Percentiles rank a stretch among this genome's conserved stretches.
Evolutionary conservation across 768 basidiomycete genomes (phyloP).

Genomic region (Cystofilobasidium ferigula): DNA sequence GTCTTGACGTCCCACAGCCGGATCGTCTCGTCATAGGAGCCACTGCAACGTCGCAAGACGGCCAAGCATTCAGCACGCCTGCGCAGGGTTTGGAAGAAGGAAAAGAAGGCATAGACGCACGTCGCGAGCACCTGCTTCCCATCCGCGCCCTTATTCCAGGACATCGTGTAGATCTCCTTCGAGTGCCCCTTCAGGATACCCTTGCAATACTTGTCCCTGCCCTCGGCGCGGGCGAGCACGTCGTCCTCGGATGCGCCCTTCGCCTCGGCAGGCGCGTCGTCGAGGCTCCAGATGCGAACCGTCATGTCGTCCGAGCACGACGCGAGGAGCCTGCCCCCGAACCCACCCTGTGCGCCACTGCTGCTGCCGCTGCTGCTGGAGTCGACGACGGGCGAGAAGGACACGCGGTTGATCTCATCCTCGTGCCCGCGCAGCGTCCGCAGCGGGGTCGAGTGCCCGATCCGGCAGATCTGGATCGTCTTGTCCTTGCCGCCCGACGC

Average conservation of each 20-base stretch:
- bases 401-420: constrained; percentile 68
- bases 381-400: constrained; percentile 37
- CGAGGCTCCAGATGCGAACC: constrained; percentile 63
- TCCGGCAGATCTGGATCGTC: constrained; percentile 23
- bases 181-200: constrained; percentile 24
- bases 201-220: constrained; percentile 17
- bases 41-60: constrained; percentile 33
- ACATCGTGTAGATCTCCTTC: constrained; percentile 26
- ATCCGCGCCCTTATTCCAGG: neutral
- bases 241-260: neutral
- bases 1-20: constrained; percentile 72
- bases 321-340: constrained; percentile 45
- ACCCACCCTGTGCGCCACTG: constrained; percentile 22
- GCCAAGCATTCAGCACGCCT: neutral
- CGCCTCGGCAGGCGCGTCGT: constrained; percentile 26
- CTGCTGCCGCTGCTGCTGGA: too few relatives aligned
- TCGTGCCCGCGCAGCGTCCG: constrained; percentile 60
- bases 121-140: constrained; percentile 5
- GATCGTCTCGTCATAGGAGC: constrained; percentile 66
- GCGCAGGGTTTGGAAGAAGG: neutral
- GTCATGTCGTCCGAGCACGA: constrained; percentile 75
- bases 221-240: neutral
- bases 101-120: neutral
- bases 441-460: constrained; percentile 44
- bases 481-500: constrained; percentile 21